phyloP scores from a whole-genome alignment of 2,329 filamentous ascomycete species.

The Trichophyton simii region DNA sequence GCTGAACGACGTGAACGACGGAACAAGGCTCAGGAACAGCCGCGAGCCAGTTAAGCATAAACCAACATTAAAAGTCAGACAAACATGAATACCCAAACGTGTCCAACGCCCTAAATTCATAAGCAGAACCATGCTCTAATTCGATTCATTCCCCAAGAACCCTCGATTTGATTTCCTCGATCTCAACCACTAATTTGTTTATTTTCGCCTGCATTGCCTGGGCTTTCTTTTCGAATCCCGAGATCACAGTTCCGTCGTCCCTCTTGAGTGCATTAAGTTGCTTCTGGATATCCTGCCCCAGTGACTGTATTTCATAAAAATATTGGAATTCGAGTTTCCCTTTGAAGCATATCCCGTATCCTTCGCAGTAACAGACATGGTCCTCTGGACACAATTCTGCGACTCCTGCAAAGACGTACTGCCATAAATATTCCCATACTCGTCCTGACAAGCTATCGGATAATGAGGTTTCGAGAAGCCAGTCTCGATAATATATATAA shows the following conservation, averaged over 20 bases:
- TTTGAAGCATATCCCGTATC: conserved; percentile 50
- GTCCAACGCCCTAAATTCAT: neutral
- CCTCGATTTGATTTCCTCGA: neutral
- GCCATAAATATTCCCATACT: conserved; percentile 54
- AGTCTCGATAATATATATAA: conserved; percentile 48
- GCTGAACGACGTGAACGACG: too few species aligned
- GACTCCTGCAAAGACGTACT: conserved; percentile 46
- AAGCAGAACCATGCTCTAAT: neutral
- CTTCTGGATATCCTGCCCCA: neutral
- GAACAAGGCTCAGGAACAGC: too few species aligned
- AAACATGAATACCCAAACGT: neutral
- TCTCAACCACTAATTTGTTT: neutral
- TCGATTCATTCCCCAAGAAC: neutral
- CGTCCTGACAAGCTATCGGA: conserved; percentile 45
- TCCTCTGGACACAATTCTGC: conserved; percentile 36
- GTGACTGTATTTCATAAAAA: neutral
- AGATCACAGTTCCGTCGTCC: neutral
- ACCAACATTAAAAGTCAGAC: neutral
- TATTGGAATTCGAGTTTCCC: conserved; percentile 31
- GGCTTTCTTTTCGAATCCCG: neutral
- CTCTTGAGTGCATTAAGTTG: neutral
- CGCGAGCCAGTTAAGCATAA: too few species aligned
- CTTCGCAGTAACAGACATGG: conserved; percentile 51
- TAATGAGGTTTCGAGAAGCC: conserved; percentile 46
- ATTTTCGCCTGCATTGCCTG: neutral